Base-by-base conservation (phyloP, 805 yeast species). In the Metschnikowia orientalis region DNA sequence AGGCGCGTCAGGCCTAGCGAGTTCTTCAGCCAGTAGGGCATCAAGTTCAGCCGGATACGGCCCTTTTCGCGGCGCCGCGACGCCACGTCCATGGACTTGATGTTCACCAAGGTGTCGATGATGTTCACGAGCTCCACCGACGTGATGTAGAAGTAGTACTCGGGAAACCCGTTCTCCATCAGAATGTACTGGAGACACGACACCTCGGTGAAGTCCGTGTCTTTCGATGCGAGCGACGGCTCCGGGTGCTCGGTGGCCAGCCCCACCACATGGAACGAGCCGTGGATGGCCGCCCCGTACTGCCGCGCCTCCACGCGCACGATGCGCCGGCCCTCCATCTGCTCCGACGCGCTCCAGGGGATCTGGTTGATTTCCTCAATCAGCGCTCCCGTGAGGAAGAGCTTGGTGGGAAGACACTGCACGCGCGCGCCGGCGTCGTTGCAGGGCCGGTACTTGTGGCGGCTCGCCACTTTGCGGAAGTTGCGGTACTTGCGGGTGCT, bases 121-220 rank as follows among this genome's bases (percentile, higher is more conserved):
- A 79, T 72, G 53, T 72, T 77, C 41, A 79, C 71, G 13, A 79
- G 82, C 48, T 79, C 85, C 21, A 79, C 83, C 35, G 79, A 71
- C 1, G 85, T 79, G 35, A 79, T 74, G 56, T 77, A 78, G 50
- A 58, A 65, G 38, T 60, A 63, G 27, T 42, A 54, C 17, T 13
- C 15, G 7, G 42, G 33, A 28, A 60, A 58, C 4, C 56, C 56
- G 18, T 22, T 23, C 15, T 35, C 32, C 17, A 28, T 27, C 50
- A 39, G 11, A 45, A 52, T 19, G 40, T 79, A 73, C 45, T 72
- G 72, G 27, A 78, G 57, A 45, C 83, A 78, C 20, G 79, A 71
- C 9, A 78, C 78, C 45, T 78, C 84, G 17, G 75, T 69, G 16
- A 71, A 70, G 33, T 70, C 75, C 32, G 62, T 71, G 19, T 67